phyloP scores from a whole-genome alignment of 2,329 filamentous ascomycete genomes.

The Sphaerostilbella broomeana region DNA sequence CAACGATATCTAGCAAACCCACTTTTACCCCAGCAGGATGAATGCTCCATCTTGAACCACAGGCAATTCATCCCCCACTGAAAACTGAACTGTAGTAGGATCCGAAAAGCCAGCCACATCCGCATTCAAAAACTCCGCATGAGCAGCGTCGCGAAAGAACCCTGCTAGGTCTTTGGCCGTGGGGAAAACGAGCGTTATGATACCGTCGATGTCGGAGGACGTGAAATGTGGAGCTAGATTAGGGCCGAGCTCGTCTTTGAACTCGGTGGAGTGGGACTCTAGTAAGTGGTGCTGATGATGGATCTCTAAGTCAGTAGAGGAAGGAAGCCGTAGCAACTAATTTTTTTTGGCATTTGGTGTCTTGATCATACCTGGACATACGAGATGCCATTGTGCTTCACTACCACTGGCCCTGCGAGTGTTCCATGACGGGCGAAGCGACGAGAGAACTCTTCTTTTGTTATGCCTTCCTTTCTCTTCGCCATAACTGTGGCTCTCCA shows the following conservation, averaged over 20 bases:
- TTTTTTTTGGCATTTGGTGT: background rate
- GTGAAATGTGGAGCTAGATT: slow-evolving; percentile 1
- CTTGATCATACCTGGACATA: slow-evolving; percentile 5
- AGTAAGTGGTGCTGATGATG: slow-evolving; percentile 5
- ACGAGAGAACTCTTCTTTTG: slow-evolving; percentile 8
- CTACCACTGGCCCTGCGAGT: background rate
- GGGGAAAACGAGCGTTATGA: slow-evolving; percentile 5
- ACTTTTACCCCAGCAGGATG: background rate
- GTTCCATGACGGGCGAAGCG: slow-evolving; percentile 7
- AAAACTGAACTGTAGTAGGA: slow-evolving; percentile 2
- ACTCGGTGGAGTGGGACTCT: background rate
- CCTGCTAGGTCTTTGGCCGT: slow-evolving; percentile 4
- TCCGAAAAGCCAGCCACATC: slow-evolving; percentile 3
- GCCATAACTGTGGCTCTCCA: slow-evolving; percentile 3
- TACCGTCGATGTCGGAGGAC: slow-evolving; percentile 4
- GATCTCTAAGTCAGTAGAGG: too few relatives aligned
- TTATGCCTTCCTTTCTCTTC: slow-evolving; percentile 6
- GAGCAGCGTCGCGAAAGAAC: background rate
- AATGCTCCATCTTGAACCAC: slow-evolving; percentile 1
- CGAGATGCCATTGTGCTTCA: slow-evolving; percentile 8
- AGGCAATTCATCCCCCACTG: slow-evolving; percentile 4
- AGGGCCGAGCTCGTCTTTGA: slow-evolving; percentile 1
- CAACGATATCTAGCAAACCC: too few relatives aligned
- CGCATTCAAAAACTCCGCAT: background rate
- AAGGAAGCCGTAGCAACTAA: too few relatives aligned